These are phyloP conservation scores for Endocarpon pusillum DNA, from an alignment of 495 filamentous ascomycete species.

Conservation along the genomic window DNA sequence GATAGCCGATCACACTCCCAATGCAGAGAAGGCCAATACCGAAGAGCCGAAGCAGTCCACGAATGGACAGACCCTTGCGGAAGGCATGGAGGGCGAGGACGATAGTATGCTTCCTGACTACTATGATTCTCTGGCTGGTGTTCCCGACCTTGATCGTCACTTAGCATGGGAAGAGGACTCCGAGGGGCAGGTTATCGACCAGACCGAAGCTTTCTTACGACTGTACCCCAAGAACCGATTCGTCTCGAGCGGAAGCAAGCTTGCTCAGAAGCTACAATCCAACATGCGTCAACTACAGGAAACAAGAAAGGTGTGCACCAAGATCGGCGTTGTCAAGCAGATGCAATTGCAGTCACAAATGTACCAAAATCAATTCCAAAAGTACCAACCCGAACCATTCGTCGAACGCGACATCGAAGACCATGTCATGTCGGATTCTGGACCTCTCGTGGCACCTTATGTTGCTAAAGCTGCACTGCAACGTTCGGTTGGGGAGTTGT, in stretches of 20 bases:
- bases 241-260: conserved; percentile 51
- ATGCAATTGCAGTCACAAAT: conserved; percentile 98
- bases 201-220: conserved; percentile 61
- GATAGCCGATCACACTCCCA: conserved; percentile 32
- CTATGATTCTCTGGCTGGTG: conserved; percentile 69
- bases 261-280: conserved; percentile 67
- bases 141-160: conserved; percentile 64
- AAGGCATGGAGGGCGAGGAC: conserved; percentile 78
- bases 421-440: conserved; percentile 72
- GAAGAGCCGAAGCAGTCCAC: conserved; percentile 26
- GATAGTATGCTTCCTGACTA: conserved; percentile 76
- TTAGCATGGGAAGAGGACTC: conserved; percentile 76
- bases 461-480: conserved; percentile 70
- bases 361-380: conserved; percentile 95
- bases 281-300: conserved; percentile 96
- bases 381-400: conserved; percentile 88
- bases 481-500: conserved; percentile 80
- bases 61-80: conserved; percentile 59
- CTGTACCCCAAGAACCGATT: conserved; percentile 61
- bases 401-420: conserved; percentile 68
- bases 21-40: conserved; percentile 21
- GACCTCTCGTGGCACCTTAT: conserved; percentile 66
- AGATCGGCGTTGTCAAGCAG: conserved; percentile 95
- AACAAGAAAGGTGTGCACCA: conserved; percentile 85
- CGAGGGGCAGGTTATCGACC: conserved; percentile 71